Evolutionary conservation across 1,139 yeast species (phyloP).

Genomic region (Magnusiomyces magnusii): DNA sequence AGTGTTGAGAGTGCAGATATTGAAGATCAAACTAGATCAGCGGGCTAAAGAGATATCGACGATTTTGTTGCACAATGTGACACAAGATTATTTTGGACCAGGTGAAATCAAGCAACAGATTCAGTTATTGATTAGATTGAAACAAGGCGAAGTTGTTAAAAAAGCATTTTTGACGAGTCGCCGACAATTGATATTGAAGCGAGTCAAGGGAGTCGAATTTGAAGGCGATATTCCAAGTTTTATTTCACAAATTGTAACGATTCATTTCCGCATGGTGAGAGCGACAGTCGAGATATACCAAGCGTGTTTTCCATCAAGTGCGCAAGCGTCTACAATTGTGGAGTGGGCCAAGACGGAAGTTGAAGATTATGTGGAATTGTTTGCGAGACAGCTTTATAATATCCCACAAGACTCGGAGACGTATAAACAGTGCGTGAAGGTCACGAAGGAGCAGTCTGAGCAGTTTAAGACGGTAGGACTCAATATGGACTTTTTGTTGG

Average conservation of each 20-base stretch:
- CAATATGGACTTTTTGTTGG: constrained; percentile 50
- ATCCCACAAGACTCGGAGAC: constrained; percentile 45
- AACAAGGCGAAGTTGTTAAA: constrained; percentile 42
- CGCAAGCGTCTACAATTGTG: constrained; percentile 40
- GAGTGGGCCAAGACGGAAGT: constrained; percentile 70
- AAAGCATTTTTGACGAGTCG: constrained; percentile 43
- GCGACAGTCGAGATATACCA: constrained; percentile 43
- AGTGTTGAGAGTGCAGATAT: constrained; percentile 16
- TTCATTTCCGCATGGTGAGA: constrained; percentile 48
- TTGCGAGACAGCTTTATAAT: constrained; percentile 63
- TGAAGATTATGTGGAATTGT: constrained; percentile 48
- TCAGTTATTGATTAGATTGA: constrained; percentile 38
- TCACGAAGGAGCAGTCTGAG: constrained; percentile 52
- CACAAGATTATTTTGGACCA: constrained; percentile 33
- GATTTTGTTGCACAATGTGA: constrained; percentile 29
- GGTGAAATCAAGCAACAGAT: constrained; percentile 30
- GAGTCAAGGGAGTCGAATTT: constrained; percentile 44
- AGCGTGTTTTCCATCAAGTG: constrained; percentile 34
- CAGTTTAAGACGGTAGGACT: constrained; percentile 61
- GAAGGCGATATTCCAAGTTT: constrained; percentile 51
- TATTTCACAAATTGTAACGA: constrained; percentile 51
- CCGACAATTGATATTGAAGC: constrained; percentile 38
- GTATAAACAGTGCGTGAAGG: constrained; percentile 45
- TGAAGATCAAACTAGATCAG: constrained; percentile 26
- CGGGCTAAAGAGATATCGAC: constrained; percentile 28